A percentile compares a stretch with the other conserved stretches of the same genome.
These are phyloP conservation scores for Trypethelium eluteriae DNA, from an alignment of 495 filamentous ascomycete species.

Conservation along the genomic window DNA sequence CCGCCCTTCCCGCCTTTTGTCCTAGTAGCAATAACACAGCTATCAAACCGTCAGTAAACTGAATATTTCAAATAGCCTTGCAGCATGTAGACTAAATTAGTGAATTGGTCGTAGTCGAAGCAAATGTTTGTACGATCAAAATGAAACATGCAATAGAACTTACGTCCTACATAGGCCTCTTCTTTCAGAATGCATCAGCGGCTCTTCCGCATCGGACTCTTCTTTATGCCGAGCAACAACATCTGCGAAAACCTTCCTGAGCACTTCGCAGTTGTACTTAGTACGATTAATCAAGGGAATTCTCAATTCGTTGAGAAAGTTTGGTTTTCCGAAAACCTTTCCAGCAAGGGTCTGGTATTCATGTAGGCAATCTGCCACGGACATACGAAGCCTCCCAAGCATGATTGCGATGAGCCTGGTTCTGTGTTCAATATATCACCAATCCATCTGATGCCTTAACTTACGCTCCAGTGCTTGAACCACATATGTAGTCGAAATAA, in stretches of 20 bases:
- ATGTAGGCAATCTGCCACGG: slow-evolving; percentile 19
- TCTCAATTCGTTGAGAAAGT: slow-evolving; percentile 3
- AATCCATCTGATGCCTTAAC: background rate
- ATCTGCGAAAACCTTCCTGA: slow-evolving; percentile 20
- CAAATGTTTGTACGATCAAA: too few species aligned
- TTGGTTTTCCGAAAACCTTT: slow-evolving; percentile 21
- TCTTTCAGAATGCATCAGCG: slow-evolving; percentile 3
- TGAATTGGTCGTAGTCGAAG: too few species aligned
- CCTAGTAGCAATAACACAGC: too few species aligned
- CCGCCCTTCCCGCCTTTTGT: too few species aligned
- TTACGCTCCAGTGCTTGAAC: slow-evolving; percentile 23
- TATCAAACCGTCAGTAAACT: too few species aligned
- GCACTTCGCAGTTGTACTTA: slow-evolving; percentile 16
- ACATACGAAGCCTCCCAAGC: slow-evolving; percentile 25
- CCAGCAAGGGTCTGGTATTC: slow-evolving; percentile 20
- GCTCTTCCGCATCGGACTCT: background rate
- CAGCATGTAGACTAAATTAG: too few species aligned
- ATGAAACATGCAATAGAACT: background rate
- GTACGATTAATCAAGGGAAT: background rate
- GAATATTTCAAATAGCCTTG: too few species aligned
- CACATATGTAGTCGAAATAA: slow-evolving; percentile 24
- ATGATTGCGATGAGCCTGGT: slow-evolving; percentile 25
- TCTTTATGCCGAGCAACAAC: slow-evolving; percentile 16
- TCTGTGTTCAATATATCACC: background rate
- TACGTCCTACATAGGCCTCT: slow-evolving; percentile 20